These are phyloP conservation scores for Alternaria brassicae DNA, from an alignment of 2,329 filamentous ascomycete genomes.

Conservation along the genomic window DNA sequence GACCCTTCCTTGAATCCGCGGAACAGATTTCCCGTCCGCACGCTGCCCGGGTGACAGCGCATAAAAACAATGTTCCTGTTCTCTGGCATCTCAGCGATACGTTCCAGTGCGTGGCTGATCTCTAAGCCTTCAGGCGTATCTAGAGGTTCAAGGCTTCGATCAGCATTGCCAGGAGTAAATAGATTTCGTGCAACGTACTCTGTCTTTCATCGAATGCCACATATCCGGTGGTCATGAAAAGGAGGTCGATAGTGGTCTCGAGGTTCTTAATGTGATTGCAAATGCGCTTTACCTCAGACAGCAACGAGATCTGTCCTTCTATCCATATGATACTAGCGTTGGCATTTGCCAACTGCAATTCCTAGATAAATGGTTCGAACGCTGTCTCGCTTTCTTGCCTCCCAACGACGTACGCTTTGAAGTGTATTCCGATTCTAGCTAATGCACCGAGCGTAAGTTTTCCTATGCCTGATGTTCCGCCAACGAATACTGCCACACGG, in stretches of 20 bases:
- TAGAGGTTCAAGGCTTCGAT: not conserved
- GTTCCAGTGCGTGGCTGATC: constrained; percentile 39
- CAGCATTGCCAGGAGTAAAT: not conserved
- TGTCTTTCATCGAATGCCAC: not conserved
- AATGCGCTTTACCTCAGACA: constrained; percentile 52
- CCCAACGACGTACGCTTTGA: constrained; percentile 56
- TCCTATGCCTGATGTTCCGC: constrained; percentile 59
- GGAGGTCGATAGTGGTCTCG: not conserved
- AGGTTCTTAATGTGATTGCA: constrained; percentile 34
- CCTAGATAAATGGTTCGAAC: constrained; percentile 45
- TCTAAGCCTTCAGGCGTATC: constrained; percentile 53
- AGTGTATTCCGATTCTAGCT: constrained; percentile 35
- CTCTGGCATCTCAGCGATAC: constrained; percentile 37
- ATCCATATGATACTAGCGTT: constrained; percentile 54
- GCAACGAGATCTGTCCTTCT: constrained; percentile 55
- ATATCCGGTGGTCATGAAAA: not conserved
- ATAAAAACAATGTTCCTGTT: constrained; percentile 47
- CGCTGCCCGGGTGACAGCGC: constrained; percentile 48
- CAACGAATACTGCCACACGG: constrained; percentile 54
- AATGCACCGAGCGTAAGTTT: constrained; percentile 44
- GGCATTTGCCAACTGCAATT: constrained; percentile 49
- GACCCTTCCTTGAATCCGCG: constrained; percentile 24
- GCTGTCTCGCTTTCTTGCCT: constrained; percentile 49
- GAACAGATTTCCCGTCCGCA: constrained; percentile 46
- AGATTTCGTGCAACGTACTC: not conserved